Evolutionary conservation across 805 yeast genomes (phyloP).

Genomic region (Lachancea dasiensis): DNA sequence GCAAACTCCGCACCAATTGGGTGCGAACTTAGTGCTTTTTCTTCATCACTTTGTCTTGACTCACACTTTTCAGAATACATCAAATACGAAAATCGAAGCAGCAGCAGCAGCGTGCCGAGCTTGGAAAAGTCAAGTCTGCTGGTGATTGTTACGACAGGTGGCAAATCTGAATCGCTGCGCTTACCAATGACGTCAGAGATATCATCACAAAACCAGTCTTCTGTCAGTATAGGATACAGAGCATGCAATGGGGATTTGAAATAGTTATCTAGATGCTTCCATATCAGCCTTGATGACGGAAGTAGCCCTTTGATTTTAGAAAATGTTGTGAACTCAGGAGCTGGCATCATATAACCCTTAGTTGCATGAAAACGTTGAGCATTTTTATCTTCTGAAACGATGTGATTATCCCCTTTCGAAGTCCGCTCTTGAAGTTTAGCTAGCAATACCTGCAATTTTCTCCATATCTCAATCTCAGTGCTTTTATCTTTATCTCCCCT

Average conservation of each 20-base stretch:
- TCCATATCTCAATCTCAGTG: conserved; percentile 14
- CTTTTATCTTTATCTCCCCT: conserved; percentile 2
- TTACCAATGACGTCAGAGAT: conserved; percentile 36
- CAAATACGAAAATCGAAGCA: conserved; percentile 40
- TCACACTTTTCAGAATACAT: conserved; percentile 34
- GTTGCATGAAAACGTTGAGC: conserved; percentile 13
- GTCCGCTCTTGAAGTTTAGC: conserved; percentile 13
- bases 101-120: conserved; percentile 41
- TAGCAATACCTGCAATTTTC: conserved; percentile 12
- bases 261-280: conserved; percentile 41
- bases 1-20: conserved; percentile 43
- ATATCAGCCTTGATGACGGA: conserved; percentile 40
- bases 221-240: conserved; percentile 43
- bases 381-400: conserved; percentile 6
- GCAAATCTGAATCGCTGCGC: conserved; percentile 31
- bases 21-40: conserved; percentile 38
- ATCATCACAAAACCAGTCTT: conserved; percentile 30
- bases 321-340: conserved; percentile 22
- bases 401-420: conserved; percentile 6
- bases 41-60: conserved; percentile 24
- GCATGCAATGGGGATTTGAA: conserved; percentile 41
- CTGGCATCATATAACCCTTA: conserved; percentile 13
- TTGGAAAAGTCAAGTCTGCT: conserved; percentile 44
- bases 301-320: conserved; percentile 33
- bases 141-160: conserved; percentile 33